phyloP scores from a whole-genome alignment of 371 early-diverging fungal genomes.

The Syncephalis plumigaleata region DNA sequence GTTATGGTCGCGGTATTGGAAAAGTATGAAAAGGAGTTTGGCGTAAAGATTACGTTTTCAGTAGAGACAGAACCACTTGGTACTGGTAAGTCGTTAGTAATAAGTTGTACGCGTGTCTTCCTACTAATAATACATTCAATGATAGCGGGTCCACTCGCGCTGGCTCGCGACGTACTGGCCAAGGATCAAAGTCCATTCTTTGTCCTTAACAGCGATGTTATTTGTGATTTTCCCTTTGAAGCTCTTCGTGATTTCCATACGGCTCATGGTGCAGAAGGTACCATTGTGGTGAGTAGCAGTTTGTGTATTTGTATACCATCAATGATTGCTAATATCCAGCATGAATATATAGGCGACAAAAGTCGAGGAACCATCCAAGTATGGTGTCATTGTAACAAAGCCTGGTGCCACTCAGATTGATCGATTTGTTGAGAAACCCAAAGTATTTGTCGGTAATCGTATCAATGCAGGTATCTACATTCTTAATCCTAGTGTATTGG shows the following conservation, averaged over 20 bases:
- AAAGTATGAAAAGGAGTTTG: conserved; percentile 71
- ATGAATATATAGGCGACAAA: conserved; percentile 51
- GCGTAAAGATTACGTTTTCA: conserved; percentile 90
- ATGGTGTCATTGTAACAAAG: conserved; percentile 88
- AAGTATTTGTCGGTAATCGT: conserved; percentile 81
- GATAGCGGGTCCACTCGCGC: conserved; percentile 85
- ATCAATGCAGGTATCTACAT: conserved; percentile 99
- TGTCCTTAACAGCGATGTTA: conserved; percentile 98
- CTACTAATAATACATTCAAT: background rate
- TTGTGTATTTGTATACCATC: background rate
- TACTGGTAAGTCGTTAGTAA: conserved; percentile 44
- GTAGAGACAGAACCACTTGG: conserved; percentile 96
- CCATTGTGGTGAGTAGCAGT: conserved; percentile 49
- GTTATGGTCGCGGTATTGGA: conserved; percentile 76
- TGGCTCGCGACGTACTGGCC: conserved; percentile 79
- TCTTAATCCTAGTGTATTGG: conserved; percentile 78
- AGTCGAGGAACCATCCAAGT: conserved; percentile 96
- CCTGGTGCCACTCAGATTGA: conserved; percentile 53
- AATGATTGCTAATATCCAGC: background rate
- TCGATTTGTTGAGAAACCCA: conserved; percentile 97
- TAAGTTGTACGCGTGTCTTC: too few species aligned
- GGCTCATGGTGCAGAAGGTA: conserved; percentile 80
- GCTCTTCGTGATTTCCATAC: conserved; percentile 73
- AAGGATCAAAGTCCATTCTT: conserved; percentile 91
- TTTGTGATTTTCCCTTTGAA: conserved; percentile 94